Percentiles rank a stretch among this genome's conserved stretches.
phyloP scores from a whole-genome alignment of 345 rosid species.

The Euphorbia peplus region DNA sequence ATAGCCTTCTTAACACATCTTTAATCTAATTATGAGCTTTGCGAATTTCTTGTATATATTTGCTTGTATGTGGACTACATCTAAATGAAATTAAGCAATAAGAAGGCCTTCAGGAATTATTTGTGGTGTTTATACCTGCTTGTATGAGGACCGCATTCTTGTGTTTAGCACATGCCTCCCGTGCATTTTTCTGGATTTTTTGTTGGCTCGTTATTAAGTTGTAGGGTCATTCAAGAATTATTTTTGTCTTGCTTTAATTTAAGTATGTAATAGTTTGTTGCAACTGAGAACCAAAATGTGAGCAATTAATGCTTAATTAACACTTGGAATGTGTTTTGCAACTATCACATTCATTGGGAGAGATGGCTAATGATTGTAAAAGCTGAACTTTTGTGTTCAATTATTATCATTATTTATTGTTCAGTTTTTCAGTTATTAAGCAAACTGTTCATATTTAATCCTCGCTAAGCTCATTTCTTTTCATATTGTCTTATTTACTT shows the following conservation, averaged over 20 bases:
- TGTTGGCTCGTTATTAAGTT: too few species aligned
- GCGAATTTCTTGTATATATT: neutral
- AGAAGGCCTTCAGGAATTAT: neutral
- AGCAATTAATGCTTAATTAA: neutral
- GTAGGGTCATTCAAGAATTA: neutral
- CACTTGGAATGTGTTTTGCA: neutral
- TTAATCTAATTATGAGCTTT: neutral
- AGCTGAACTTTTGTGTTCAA: neutral
- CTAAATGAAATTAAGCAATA: neutral
- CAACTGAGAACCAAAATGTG: neutral
- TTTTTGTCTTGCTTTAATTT: neutral
- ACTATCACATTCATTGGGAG: neutral
- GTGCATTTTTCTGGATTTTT: neutral
- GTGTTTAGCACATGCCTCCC: neutral
- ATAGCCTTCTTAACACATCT: neutral
- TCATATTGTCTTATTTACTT: constrained; percentile 15
- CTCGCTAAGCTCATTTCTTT: neutral
- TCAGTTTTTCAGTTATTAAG: neutral
- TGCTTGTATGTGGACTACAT: neutral
- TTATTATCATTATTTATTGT: neutral
- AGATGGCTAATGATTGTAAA: neutral
- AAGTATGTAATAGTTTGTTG: neutral
- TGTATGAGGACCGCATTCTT: too few species aligned
- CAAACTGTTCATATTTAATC: neutral
- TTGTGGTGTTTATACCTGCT: too few species aligned